Evolutionary conservation across 78 protist species (phyloP).

Genomic region (Creolimax fragrantissima): DNA sequence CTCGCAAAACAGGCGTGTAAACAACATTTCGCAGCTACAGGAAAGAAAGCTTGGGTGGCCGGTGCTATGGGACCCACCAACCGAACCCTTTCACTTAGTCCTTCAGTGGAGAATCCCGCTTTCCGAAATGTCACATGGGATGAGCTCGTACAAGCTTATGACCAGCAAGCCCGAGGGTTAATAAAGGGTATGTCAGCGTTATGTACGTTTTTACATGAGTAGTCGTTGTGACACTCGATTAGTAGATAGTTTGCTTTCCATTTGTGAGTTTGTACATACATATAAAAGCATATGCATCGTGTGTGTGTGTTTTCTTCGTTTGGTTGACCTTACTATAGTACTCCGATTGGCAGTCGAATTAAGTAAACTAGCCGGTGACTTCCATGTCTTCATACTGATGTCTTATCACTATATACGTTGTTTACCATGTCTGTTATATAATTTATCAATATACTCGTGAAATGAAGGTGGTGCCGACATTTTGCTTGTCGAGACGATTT

Average conservation of each 20-base stretch:
- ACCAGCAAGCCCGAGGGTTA: conserved; percentile 55
- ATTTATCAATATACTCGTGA: too few species aligned
- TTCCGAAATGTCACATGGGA: conserved; percentile 77
- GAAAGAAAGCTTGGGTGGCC: conserved; percentile 67
- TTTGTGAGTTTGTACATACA: not conserved
- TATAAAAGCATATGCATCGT: not conserved
- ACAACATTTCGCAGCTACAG: not conserved
- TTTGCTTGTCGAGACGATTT: conserved; percentile 94
- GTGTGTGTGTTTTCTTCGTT: not conserved
- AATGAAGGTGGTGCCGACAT: conserved; percentile 92
- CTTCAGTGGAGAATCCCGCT: conserved; percentile 87
- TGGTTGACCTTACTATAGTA: not conserved
- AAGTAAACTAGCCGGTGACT: too few species aligned
- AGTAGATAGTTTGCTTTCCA: not conserved
- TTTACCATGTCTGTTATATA: too few species aligned
- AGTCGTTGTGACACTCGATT: too few species aligned
- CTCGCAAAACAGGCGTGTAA: conserved; percentile 51
- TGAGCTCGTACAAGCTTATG: conserved; percentile 81
- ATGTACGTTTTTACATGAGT: too few species aligned
- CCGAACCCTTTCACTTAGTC: conserved; percentile 86
- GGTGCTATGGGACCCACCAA: conserved; percentile 98
- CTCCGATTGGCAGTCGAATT: too few species aligned
- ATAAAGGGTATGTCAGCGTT: not conserved
- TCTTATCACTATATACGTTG: too few species aligned
- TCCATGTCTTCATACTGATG: too few species aligned